A percentile compares a stretch with the other conserved stretches of the same genome.
phyloP scores from a whole-genome alignment of 1,139 yeast species.

The Taphrina deformans region DNA sequence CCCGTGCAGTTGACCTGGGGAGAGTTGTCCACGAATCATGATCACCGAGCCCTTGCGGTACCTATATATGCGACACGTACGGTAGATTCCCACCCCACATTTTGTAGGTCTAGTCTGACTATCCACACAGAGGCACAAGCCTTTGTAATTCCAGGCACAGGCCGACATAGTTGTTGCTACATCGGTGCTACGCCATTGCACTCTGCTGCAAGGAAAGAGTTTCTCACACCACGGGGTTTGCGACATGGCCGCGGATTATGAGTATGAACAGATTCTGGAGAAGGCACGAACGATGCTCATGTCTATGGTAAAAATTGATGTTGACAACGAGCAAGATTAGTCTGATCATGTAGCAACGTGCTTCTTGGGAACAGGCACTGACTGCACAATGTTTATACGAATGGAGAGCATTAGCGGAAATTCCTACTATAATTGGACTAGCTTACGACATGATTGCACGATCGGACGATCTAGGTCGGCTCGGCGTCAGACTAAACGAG shows the following conservation, averaged over 20 bases:
- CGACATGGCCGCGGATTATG: slow-evolving; percentile 1
- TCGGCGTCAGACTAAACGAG: slow-evolving; percentile 25
- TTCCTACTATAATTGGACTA: slow-evolving; percentile 19
- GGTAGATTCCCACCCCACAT: too few species aligned
- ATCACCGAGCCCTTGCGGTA: too few species aligned
- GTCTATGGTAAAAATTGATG: background rate
- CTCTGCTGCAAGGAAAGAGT: too few species aligned
- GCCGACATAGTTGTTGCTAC: too few species aligned
- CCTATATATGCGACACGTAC: too few species aligned
- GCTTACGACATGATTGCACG: slow-evolving; percentile 32
- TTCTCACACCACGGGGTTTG: too few species aligned
- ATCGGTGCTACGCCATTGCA: too few species aligned
- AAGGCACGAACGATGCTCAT: slow-evolving; percentile 14
- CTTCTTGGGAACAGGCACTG: slow-evolving; percentile 33
- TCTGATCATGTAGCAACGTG: slow-evolving; percentile 25
- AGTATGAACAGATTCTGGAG: slow-evolving; percentile 1
- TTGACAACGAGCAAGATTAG: background rate
- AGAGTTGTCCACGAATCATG: too few species aligned
- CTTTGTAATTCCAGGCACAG: too few species aligned
- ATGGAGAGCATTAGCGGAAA: slow-evolving; percentile 18
- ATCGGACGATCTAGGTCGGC: slow-evolving; percentile 27
- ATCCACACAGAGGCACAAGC: too few species aligned
- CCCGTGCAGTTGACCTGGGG: too few species aligned
- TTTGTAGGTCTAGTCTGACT: too few species aligned
- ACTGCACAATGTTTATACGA: slow-evolving; percentile 30